Evolutionary conservation across 371 early-diverging fungal species (phyloP), one percentile per base, ranked within the genome.

Genomic region (Sporodiniella umbellata): DNA sequence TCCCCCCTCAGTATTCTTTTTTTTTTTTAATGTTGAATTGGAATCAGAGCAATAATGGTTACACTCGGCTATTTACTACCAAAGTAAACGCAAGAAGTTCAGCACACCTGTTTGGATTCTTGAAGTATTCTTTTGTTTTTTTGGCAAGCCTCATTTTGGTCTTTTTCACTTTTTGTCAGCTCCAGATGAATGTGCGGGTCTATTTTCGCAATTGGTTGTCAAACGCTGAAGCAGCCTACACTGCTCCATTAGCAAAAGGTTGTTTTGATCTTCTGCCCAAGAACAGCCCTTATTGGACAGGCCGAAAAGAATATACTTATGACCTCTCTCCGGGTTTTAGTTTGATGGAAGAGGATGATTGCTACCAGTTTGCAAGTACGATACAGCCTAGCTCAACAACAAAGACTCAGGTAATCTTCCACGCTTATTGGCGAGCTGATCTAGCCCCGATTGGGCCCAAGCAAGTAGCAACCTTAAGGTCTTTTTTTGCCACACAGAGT

Each of bases 341-440:
- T 23, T 38, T 79, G 8, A 53, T 69, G 45, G 68, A 76, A 28
- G 79, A 68, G 39, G 72, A 63, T 21, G 79, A 79, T 44, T 79
- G 79, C 42, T 79, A 74, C 45, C 75, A 79, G 50, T 79, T 70
- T 48, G 76, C 79, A 17, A 62, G 67, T 0, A 71, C 71, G 1
- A 72, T 79, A 19, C 43, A 42, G 26, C 61, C 12, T 40, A 55
- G 11, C 44, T 56, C 2, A 40, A 21, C 4, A 18, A 3, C 8
- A 44, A 56, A n/a, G 55, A 58, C 23, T 42, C 42, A 14, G 70
- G n/a, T 44, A 0, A 66, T 75, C 5, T 79, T 58, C 38, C 79
- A 79, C 53, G 70, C 76, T 14, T 79, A 79, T 33, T 79, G 79
- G 79, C 54, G 79, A 37, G 62, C 76, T 7, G 72, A 79, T 50